phyloP scores from a whole-genome alignment of 805 yeast genomes.

The Cyberlindnera samutprakarnensis region DNA sequence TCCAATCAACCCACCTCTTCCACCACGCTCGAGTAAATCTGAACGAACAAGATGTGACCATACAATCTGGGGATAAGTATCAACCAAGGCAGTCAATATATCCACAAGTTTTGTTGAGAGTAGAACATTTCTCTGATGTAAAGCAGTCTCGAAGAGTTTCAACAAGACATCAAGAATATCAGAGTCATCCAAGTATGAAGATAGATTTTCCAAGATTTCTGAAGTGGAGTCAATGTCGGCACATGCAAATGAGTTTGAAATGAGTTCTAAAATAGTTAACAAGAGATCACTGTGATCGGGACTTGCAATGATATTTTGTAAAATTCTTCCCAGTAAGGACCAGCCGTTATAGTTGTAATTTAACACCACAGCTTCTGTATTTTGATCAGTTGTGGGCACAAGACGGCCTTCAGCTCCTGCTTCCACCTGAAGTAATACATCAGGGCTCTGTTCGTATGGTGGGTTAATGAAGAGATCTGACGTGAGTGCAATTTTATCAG shows the following conservation, averaged over 20 bases:
- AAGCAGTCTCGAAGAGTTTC: conserved; percentile 59
- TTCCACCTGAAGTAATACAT: conserved; percentile 37
- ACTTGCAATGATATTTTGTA: conserved; percentile 45
- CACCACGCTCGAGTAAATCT: conserved; percentile 50
- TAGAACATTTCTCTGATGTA: conserved; percentile 44
- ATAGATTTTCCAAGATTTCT: conserved; percentile 27
- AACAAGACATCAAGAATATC: conserved; percentile 58
- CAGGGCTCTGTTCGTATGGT: conserved; percentile 43
- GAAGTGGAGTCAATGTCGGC: conserved; percentile 33
- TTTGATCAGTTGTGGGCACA: conserved; percentile 40
- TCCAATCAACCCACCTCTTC: conserved; percentile 57
- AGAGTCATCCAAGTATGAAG: conserved; percentile 42
- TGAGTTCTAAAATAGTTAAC: conserved; percentile 41
- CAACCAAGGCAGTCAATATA: conserved; percentile 41
- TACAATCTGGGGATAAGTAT: conserved; percentile 52
- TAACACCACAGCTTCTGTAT: conserved; percentile 49
- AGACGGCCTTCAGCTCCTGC: conserved; percentile 65
- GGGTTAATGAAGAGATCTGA: conserved; percentile 44
- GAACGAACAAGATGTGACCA: conserved; percentile 77
- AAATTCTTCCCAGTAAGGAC: conserved; percentile 72
- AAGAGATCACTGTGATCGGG: conserved; percentile 34
- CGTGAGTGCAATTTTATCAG: conserved; percentile 45
- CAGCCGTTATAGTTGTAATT: conserved; percentile 76
- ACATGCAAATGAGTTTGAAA: conserved; percentile 39
- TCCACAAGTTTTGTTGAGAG: conserved; percentile 38